phyloP scores from a whole-genome alignment of 345 rosid species.

The Syzygium aromaticum region DNA sequence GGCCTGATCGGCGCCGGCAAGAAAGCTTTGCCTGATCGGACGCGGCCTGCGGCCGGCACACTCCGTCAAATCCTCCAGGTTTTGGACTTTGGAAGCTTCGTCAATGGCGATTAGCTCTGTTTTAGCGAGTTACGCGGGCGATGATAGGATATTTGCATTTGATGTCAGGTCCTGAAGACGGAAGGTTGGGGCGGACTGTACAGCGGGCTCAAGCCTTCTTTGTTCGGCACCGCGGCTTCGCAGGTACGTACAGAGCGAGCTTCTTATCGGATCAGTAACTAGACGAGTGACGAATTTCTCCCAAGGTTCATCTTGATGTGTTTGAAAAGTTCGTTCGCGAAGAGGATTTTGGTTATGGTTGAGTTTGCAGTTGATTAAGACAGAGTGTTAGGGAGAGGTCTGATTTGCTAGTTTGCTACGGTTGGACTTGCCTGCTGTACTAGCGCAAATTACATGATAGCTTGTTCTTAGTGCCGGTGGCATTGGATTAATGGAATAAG shows the following conservation, averaged over 20 bases:
- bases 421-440: neutral
- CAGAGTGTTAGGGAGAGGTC: neutral
- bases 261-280: neutral
- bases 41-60: conserved; percentile 10
- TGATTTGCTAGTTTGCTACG: neutral
- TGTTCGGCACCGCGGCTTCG: conserved; percentile 66
- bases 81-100: neutral
- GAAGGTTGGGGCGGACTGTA: conserved; percentile 71
- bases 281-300: neutral
- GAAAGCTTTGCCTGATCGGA: neutral
- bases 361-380: neutral
- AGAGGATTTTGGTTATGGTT: neutral
- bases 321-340: neutral
- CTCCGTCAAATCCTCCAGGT: conserved; percentile 45
- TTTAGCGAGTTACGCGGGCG: neutral
- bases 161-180: conserved; percentile 25
- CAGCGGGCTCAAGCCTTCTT: conserved; percentile 67
- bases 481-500: neutral
- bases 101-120: neutral
- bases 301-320: neutral
- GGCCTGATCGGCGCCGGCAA: neutral
- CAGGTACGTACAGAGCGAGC: conserved; percentile 25
- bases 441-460: neutral
- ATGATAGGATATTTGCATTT: neutral
- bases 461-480: neutral